phyloP scores from a whole-genome alignment of 768 basidiomycete species.

The Peribolospora kevripleyi region DNA sequence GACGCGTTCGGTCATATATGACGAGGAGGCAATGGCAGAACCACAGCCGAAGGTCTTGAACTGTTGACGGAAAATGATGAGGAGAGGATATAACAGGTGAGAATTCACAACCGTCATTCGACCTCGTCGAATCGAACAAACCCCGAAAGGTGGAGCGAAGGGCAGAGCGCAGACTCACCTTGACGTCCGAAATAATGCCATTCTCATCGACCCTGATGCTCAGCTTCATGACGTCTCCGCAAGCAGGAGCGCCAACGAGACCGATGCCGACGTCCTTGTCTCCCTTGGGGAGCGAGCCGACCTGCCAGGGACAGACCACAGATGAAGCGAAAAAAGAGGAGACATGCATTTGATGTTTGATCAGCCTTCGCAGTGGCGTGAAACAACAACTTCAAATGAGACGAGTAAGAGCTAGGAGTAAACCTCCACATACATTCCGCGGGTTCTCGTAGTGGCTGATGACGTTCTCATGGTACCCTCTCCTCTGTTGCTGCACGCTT shows the following conservation, averaged over 20 bases:
- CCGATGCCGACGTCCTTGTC: constrained; percentile 87
- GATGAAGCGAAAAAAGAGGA: background rate
- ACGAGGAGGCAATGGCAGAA: constrained; percentile 88
- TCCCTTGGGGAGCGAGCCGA: constrained; percentile 80
- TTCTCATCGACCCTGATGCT: constrained; percentile 91
- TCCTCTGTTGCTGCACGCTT: too few relatives aligned
- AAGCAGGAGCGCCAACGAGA: constrained; percentile 33
- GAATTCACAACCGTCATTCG: background rate
- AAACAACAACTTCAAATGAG: too few relatives aligned
- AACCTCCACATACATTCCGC: constrained; percentile 48
- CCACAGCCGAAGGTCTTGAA: constrained; percentile 99
- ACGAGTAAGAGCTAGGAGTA: constrained; percentile 2
- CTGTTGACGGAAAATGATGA: constrained; percentile 2
- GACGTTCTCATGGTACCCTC: constrained; percentile 77
- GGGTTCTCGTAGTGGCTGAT: constrained; percentile 94
- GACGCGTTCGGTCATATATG: constrained; percentile 96
- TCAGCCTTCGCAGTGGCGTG: background rate
- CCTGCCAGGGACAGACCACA: constrained; percentile 38
- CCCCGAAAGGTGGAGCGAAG: too few relatives aligned
- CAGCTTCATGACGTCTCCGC: constrained; percentile 51
- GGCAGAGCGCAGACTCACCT: constrained; percentile 15
- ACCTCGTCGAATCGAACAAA: too few relatives aligned
- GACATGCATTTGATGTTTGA: background rate
- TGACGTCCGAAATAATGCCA: constrained; percentile 90
- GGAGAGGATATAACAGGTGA: background rate